These are phyloP conservation scores for Calonectria honghensis DNA, from an alignment of 2,329 filamentous ascomycete species.

Conservation along the genomic window DNA sequence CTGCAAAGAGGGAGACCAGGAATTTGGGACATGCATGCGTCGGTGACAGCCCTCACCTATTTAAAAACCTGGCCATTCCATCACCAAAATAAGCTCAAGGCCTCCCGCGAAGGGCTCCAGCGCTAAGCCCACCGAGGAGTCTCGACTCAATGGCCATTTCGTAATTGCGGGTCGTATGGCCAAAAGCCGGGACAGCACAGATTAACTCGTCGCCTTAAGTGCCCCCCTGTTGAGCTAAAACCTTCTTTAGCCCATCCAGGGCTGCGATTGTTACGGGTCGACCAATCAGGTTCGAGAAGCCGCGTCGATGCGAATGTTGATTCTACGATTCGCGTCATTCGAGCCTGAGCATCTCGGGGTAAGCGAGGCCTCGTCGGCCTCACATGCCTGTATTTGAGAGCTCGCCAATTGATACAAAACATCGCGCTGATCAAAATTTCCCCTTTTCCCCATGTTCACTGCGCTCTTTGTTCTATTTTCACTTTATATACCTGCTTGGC, in stretches of 20 bases:
- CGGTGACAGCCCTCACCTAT: background rate
- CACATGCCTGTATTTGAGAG: background rate
- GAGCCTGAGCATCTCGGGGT: background rate
- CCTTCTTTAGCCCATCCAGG: background rate
- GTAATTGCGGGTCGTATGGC: constrained; percentile 21
- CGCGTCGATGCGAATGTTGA: background rate
- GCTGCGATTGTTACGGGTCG: background rate
- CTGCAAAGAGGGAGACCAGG: background rate
- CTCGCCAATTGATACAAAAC: background rate
- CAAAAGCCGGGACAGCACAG: constrained; percentile 4
- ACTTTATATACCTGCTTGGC: background rate
- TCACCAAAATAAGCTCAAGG: constrained; percentile 19
- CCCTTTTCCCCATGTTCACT: background rate
- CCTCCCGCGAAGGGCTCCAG: background rate
- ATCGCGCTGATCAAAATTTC: constrained; percentile 19
- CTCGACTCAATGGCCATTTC: constrained; percentile 11
- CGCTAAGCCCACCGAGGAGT: background rate
- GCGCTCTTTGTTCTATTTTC: too few species aligned
- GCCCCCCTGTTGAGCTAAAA: constrained; percentile 7
- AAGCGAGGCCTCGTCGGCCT: background rate
- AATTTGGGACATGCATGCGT: background rate
- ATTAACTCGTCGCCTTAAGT: constrained; percentile 14
- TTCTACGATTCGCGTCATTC: background rate
- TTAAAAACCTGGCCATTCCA: background rate
- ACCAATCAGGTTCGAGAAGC: background rate